Evolutionary conservation across 768 basidiomycete species (phyloP).

Genomic region (Porphyrellus cyaneotinctus): DNA sequence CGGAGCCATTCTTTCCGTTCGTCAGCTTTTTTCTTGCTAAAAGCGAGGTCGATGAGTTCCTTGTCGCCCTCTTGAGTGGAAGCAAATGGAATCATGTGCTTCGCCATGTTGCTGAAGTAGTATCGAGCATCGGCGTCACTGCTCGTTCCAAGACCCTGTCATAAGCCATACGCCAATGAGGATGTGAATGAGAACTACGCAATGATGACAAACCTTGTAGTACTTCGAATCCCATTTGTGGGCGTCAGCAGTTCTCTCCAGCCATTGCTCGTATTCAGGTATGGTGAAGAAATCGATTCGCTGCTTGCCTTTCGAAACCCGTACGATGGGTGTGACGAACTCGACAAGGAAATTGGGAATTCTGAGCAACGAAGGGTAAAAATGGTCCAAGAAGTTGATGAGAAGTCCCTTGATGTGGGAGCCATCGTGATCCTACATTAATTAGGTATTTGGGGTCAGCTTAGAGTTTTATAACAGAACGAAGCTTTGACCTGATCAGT

Average conservation of each 20-base stretch:
- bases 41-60: constrained; percentile 91
- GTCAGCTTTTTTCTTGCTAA: constrained; percentile 99
- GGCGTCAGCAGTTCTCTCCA: constrained; percentile 68
- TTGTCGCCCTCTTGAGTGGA: constrained; percentile 76
- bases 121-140: constrained; percentile 83
- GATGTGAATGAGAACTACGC: not conserved
- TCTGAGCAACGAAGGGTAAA: constrained; percentile 90
- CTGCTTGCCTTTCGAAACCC: constrained; percentile 80
- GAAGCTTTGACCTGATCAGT: constrained; percentile 81
- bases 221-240: constrained; percentile 92
- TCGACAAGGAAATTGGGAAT: constrained; percentile 92
- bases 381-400: constrained; percentile 97
- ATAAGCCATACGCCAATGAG: constrained; percentile 1
- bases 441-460: not conserved
- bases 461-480: not conserved
- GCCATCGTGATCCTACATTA: constrained; percentile 89
- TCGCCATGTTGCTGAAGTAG: constrained; percentile 89
- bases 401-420: constrained; percentile 99
- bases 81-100: constrained; percentile 93
- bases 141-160: constrained; percentile 93
- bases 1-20: constrained; percentile 98
- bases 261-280: constrained; percentile 94
- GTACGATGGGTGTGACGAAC: constrained; percentile 97
- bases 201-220: constrained; percentile 72
- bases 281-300: constrained; percentile 92